These are phyloP conservation scores for Wickerhamiella qilinensis DNA, from an alignment of 805 yeast genomes.

Conservation along the genomic window DNA sequence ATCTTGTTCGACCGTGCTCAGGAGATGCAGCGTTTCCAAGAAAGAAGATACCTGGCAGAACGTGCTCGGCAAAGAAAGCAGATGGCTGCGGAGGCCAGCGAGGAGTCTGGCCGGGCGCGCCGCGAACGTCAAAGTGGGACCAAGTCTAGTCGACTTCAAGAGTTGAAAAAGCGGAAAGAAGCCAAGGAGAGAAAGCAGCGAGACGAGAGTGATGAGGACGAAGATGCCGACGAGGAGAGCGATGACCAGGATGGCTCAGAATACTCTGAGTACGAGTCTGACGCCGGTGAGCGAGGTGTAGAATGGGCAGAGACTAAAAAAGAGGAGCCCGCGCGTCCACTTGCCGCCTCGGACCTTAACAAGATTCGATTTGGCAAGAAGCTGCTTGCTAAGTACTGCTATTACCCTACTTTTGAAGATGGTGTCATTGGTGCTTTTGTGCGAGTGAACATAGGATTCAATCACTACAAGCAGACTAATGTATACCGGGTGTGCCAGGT, in stretches of 20 bases:
- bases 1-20: constrained; percentile 84
- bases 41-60: constrained; percentile 65
- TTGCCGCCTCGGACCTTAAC: constrained; percentile 51
- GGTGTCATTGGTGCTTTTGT: constrained; percentile 62
- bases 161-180: constrained; percentile 61
- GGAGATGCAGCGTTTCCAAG: constrained; percentile 76
- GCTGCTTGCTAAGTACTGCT: constrained; percentile 56
- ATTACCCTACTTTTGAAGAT: constrained; percentile 64
- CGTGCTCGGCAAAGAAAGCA: constrained; percentile 30
- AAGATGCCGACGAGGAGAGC: constrained; percentile 23
- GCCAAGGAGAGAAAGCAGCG: constrained; percentile 25
- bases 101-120: constrained; percentile 13
- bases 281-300: constrained; percentile 28
- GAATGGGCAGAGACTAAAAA: constrained; percentile 33
- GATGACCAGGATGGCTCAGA: constrained; percentile 25
- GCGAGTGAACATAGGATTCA: constrained; percentile 64
- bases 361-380: constrained; percentile 63
- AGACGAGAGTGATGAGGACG: constrained; percentile 27
- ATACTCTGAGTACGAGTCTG: not conserved
- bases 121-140: constrained; percentile 22
- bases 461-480: constrained; percentile 41
- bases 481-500: constrained; percentile 75
- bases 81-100: constrained; percentile 14
- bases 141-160: constrained; percentile 46
- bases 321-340: constrained; percentile 22